These are phyloP conservation scores for Schrenkiella parvula DNA, from an alignment of 345 rosid genomes.

Conservation along the genomic window DNA sequence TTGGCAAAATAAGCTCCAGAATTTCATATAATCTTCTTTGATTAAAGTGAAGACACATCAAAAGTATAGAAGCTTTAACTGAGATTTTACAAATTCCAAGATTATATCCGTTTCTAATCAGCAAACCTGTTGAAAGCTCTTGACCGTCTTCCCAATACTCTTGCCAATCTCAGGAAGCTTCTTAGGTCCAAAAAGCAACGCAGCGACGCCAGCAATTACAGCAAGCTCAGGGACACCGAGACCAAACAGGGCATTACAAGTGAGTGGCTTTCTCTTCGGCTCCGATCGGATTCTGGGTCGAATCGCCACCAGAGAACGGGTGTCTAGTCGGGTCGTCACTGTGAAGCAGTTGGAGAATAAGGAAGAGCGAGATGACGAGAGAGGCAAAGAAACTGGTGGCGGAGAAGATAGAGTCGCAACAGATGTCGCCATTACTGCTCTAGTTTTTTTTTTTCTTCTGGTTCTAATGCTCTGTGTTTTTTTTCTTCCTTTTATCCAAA, in stretches of 20 bases:
- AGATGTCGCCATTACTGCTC: constrained; percentile 56
- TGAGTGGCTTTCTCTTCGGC: constrained; percentile 43
- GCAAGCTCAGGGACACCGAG: constrained; percentile 93
- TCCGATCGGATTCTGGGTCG: constrained; percentile 36
- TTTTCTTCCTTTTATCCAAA: not conserved
- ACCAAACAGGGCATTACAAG: constrained; percentile 84
- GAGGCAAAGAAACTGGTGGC: constrained; percentile 29
- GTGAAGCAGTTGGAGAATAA: constrained; percentile 31
- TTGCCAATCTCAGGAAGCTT: constrained; percentile 91
- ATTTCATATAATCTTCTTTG: not conserved
- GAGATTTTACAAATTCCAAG: not conserved
- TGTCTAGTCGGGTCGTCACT: constrained; percentile 7
- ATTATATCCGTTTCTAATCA: not conserved
- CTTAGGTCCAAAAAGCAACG: constrained; percentile 92
- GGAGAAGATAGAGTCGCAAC: constrained; percentile 50
- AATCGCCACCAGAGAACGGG: constrained; percentile 36
- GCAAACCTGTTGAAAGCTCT: constrained; percentile 89
- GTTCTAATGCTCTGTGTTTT: constrained; percentile 10
- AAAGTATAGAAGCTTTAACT: not conserved
- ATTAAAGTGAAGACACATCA: not conserved
- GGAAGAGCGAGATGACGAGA: constrained; percentile 57
- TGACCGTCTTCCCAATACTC: constrained; percentile 92
- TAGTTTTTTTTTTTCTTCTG: not conserved
- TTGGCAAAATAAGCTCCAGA: not conserved
- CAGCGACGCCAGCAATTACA: constrained; percentile 93